Evolutionary conservation across 2,329 filamentous ascomycete genomes (phyloP).

Genomic region (Pseudocercospora fijiensis): DNA sequence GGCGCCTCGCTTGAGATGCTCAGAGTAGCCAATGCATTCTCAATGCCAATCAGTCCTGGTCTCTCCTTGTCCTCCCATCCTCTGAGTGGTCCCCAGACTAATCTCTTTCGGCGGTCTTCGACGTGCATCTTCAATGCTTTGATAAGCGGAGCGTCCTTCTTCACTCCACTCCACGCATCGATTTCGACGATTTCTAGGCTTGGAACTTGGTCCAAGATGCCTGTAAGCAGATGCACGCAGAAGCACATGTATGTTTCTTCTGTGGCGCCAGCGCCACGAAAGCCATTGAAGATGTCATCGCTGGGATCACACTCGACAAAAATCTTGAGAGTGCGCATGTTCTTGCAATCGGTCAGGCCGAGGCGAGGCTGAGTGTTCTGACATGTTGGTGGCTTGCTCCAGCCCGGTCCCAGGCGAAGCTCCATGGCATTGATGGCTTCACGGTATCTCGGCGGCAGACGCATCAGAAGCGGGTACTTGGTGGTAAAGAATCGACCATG

Average conservation of each 20-base stretch:
- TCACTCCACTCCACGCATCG: slow-evolving; percentile 66
- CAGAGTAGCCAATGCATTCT: slow-evolving; percentile 21
- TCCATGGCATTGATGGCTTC: slow-evolving; percentile 63
- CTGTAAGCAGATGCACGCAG: slow-evolving; percentile 56
- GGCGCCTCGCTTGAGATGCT: slow-evolving; percentile 20
- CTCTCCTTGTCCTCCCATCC: slow-evolving; percentile 51
- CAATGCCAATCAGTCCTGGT: slow-evolving; percentile 14
- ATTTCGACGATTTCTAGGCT: slow-evolving; percentile 62
- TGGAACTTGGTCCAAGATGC: slow-evolving; percentile 59
- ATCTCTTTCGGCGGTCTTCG: slow-evolving; percentile 49
- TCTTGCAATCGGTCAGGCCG: slow-evolving; percentile 62
- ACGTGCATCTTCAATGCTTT: slow-evolving; percentile 57
- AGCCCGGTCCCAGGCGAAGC: slow-evolving; percentile 70
- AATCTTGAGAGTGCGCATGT: slow-evolving; percentile 60
- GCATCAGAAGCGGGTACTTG: slow-evolving; percentile 68
- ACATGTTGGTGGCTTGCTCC: slow-evolving; percentile 65
- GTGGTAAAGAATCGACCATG: slow-evolving; percentile 68
- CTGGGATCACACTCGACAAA: slow-evolving; percentile 72
- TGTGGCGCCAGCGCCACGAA: slow-evolving; percentile 52
- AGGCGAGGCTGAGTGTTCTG: slow-evolving; percentile 68
- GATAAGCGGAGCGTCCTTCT: slow-evolving; percentile 65
- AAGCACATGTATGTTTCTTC: slow-evolving; percentile 71
- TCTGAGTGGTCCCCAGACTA: slow-evolving; percentile 67
- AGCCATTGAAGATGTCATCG: slow-evolving; percentile 64
- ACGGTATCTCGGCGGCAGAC: slow-evolving; percentile 62